phyloP scores from a whole-genome alignment of 768 basidiomycete genomes.

The Suillus subalutaceus region DNA sequence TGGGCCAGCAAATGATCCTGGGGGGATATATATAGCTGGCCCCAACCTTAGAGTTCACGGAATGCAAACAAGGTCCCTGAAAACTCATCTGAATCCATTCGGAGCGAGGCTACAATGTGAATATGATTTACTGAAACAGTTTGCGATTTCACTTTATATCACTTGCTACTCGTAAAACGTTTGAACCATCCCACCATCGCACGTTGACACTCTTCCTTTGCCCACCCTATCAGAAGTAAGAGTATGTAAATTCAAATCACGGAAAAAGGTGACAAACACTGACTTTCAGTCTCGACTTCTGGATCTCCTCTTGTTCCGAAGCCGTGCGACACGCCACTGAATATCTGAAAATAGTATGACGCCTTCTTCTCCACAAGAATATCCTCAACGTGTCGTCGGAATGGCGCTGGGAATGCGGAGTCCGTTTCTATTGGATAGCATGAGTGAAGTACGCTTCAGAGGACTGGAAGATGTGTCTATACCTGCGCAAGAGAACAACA shows the following conservation, averaged over 20 bases:
- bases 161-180: conserved; percentile 35
- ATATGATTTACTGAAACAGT: not conserved
- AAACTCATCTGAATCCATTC: not conserved
- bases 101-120: not conserved
- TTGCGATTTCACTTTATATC: not conserved
- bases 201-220: conserved; percentile 60
- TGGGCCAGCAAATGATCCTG: not conserved
- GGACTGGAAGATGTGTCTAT: not conserved
- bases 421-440: conserved; percentile 48
- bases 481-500: conserved; percentile 62
- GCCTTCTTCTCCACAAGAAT: conserved; percentile 53
- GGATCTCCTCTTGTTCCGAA: conserved; percentile 38
- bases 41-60: not conserved
- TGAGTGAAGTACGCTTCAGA: not conserved
- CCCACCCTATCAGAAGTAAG: conserved; percentile 47
- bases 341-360: conserved; percentile 59
- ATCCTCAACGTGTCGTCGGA: conserved; percentile 58
- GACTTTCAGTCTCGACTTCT: conserved; percentile 19
- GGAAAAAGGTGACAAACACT: conserved; percentile 20
- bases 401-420: conserved; percentile 51
- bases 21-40: not conserved
- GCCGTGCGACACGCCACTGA: conserved; percentile 47
- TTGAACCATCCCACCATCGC: conserved; percentile 55
- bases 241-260: not conserved
- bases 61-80: not conserved